Evolutionary conservation across 163 green algal species (phyloP).

Genomic region (Chloromonas sp.): DNA sequence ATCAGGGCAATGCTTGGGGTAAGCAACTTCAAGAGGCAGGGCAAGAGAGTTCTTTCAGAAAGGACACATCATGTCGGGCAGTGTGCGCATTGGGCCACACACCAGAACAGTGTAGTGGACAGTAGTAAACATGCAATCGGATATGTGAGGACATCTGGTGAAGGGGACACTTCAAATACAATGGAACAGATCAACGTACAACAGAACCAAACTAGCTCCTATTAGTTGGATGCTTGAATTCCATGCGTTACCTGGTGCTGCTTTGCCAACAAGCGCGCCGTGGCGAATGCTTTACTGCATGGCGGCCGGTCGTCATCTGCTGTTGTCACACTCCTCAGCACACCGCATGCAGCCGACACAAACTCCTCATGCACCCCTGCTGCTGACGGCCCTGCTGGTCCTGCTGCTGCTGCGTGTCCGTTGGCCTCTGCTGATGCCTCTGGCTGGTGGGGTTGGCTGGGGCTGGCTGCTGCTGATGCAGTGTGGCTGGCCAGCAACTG

Average conservation of each 20-base stretch:
- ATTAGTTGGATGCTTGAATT: background rate
- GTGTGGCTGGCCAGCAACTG: constrained; percentile 19
- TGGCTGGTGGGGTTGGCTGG: background rate
- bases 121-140: too few species aligned
- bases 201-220: background rate
- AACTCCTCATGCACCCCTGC: constrained; percentile 5
- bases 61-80: background rate
- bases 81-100: too few species aligned
- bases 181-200: too few species aligned
- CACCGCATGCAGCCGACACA: constrained; percentile 33
- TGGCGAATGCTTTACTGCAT: constrained; percentile 71
- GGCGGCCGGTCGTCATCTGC: constrained; percentile 71
- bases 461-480: constrained; percentile 1
- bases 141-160: too few species aligned
- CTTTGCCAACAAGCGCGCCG: constrained; percentile 65
- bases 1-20: too few species aligned
- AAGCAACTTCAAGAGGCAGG: background rate
- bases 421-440: too few species aligned
- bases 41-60: background rate
- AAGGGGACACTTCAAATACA: too few species aligned
- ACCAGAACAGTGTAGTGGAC: too few species aligned
- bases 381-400: background rate
- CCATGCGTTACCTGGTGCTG: constrained; percentile 16
- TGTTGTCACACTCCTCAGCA: constrained; percentile 58
- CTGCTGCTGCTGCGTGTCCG: background rate